These are phyloP conservation scores for Klebsormidium nitens DNA, from an alignment of 139 green algal species.

Conservation along the genomic window DNA sequence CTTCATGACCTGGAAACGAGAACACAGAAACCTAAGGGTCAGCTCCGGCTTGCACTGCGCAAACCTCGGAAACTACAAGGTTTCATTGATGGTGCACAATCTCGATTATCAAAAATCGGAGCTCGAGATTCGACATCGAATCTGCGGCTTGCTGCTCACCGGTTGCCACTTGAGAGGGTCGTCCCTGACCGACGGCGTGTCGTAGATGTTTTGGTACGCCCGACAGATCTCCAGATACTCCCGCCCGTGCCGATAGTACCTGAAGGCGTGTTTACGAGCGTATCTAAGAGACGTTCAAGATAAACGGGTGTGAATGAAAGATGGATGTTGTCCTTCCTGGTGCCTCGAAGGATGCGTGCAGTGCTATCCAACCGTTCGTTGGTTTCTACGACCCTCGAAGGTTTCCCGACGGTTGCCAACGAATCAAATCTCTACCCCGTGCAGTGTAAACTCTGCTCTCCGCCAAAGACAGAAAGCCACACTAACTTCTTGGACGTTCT, in stretches of 20 bases:
- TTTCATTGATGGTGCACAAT: too few relatives aligned
- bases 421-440: not conserved
- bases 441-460: too few relatives aligned
- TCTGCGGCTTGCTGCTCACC: too few relatives aligned
- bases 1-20: conserved; percentile 76
- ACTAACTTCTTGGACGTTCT: not conserved
- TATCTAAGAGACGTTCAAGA: too few relatives aligned
- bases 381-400: too few relatives aligned
- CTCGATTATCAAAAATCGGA: too few relatives aligned
- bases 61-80: too few relatives aligned
- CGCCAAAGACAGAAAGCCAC: not conserved
- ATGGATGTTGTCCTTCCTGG: not conserved
- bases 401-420: not conserved
- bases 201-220: conserved; percentile 62
- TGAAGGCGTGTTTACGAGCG: too few relatives aligned
- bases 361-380: conserved; percentile 16
- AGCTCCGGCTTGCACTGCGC: too few relatives aligned
- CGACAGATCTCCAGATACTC: conserved; percentile 93
- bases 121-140: too few relatives aligned
- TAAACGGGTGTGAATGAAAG: not conserved
- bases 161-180: conserved; percentile 27
- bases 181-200: conserved; percentile 39
- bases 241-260: conserved; percentile 73
- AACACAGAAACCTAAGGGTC: too few relatives aligned
- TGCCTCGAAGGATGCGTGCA: not conserved